These are phyloP conservation scores for Sphagnum tenellum DNA, from an alignment of 225 moss, liverwort and hornwort genomes.

Conservation along the genomic window DNA sequence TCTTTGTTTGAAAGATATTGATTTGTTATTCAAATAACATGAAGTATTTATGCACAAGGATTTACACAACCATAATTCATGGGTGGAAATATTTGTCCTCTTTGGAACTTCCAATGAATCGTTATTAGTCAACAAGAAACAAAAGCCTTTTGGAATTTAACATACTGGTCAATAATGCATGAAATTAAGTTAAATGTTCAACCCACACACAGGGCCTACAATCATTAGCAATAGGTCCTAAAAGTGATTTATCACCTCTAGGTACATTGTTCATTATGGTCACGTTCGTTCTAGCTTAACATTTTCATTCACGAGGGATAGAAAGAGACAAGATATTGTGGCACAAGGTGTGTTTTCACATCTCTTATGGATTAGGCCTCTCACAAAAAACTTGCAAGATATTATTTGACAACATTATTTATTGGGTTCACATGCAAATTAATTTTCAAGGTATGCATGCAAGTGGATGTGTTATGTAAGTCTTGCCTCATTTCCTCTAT, in stretches of 20 bases:
- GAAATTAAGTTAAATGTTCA: constrained; percentile 89
- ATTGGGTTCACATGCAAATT: no score
- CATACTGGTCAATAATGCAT: constrained; percentile 69
- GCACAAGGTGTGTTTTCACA: no score
- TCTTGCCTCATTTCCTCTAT: no score
- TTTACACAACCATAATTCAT: constrained; percentile 29
- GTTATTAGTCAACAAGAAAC: constrained; percentile 53
- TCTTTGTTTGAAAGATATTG: constrained; percentile 44
- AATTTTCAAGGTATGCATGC: no score
- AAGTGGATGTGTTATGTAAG: no score
- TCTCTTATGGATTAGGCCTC: no score
- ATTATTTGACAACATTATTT: no score
- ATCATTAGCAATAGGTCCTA: constrained; percentile 56
- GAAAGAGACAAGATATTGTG: no score
- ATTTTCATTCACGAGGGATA: no score
- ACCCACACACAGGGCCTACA: constrained; percentile 78
- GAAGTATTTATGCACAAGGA: constrained; percentile 40
- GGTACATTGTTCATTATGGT: constrained; percentile 26
- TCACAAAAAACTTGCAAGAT: no score
- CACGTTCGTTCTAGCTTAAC: no score
- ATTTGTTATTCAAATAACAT: constrained; percentile 43
- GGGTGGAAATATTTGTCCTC: constrained; percentile 39
- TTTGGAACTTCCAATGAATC: constrained; percentile 48
- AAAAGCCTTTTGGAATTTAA: constrained; percentile 58
- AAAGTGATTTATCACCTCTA: constrained; percentile 67